These are phyloP conservation scores for Emergomyces orientalis DNA, from an alignment of 2,329 filamentous ascomycete species.

Conservation along the genomic window DNA sequence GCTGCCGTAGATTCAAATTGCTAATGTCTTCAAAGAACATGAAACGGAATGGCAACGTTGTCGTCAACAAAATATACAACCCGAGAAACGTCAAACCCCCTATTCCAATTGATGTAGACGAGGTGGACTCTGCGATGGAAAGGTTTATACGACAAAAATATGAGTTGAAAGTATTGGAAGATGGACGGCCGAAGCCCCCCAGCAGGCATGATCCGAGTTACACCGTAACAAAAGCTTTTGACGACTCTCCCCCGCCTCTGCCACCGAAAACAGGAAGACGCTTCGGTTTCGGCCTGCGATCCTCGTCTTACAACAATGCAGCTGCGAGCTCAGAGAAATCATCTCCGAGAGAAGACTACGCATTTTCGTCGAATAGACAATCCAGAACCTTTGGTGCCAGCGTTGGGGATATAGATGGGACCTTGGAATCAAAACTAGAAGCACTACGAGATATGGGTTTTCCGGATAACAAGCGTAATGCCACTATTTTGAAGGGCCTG, in stretches of 20 bases:
- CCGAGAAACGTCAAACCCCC: conserved; percentile 72
- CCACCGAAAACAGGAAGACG: conserved; percentile 51
- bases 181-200: conserved; percentile 36
- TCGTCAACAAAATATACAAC: conserved; percentile 84
- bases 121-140: conserved; percentile 90
- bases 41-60: conserved; percentile 79
- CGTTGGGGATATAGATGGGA: conserved; percentile 43
- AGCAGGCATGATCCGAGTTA: conserved; percentile 50
- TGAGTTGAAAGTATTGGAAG: conserved; percentile 52
- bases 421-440: conserved; percentile 63
- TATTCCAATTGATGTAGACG: conserved; percentile 81
- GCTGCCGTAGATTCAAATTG: conserved; percentile 4
- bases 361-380: conserved; percentile 50
- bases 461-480: conserved; percentile 68
- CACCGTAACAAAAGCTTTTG: conserved; percentile 41
- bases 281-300: conserved; percentile 57
- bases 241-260: conserved; percentile 44
- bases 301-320: conserved; percentile 61
- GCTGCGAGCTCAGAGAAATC: conserved; percentile 54
- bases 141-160: conserved; percentile 94
- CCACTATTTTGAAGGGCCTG: conserved; percentile 69
- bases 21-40: conserved; percentile 57
- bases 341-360: conserved; percentile 17
- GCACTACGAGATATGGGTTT: conserved; percentile 89
- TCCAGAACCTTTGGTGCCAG: conserved; percentile 50